A percentile compares a stretch with the other conserved stretches of the same genome.
These are phyloP conservation scores for Nothophoma quercina DNA, from an alignment of 2,329 filamentous ascomycete species.

Conservation along the genomic window DNA sequence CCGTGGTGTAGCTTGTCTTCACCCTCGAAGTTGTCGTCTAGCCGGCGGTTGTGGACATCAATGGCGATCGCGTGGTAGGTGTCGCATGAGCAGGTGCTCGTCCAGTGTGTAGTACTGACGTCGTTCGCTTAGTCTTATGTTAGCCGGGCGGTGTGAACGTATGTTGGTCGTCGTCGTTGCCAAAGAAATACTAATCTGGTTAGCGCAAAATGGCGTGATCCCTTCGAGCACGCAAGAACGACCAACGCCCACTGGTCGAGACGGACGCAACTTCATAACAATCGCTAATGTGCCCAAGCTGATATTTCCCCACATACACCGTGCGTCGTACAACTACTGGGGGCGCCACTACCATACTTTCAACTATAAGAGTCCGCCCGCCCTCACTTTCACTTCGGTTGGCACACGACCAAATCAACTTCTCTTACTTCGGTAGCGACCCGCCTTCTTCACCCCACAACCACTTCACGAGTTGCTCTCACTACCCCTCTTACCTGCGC, in stretches of 20 bases:
- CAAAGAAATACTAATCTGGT: background rate
- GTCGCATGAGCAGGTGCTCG: background rate
- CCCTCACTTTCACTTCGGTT: conserved; percentile 19
- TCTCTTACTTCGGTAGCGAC: background rate
- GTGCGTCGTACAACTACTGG: conserved; percentile 17
- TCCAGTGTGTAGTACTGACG: conserved; percentile 5
- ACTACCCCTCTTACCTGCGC: no score
- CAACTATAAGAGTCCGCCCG: conserved; percentile 25
- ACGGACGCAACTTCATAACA: background rate
- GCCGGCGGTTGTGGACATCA: background rate
- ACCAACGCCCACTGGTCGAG: conserved; percentile 9
- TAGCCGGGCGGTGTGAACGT: conserved; percentile 2
- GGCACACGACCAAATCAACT: conserved; percentile 5
- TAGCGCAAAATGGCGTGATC: conserved; percentile 19
- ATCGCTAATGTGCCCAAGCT: conserved; percentile 14
- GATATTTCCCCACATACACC: conserved; percentile 32
- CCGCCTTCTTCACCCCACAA: background rate
- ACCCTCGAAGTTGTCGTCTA: background rate
- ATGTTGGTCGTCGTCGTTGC: conserved; percentile 7
- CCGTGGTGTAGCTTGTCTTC: background rate
- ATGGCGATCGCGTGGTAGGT: conserved; percentile 5
- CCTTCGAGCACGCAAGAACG: conserved; percentile 14
- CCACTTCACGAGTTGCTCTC: background rate
- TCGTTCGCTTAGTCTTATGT: conserved; percentile 5
- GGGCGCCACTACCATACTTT: conserved; percentile 7